Percentiles rank a stretch among this genome's conserved stretches.
These are phyloP conservation scores for Periconia digitata DNA, from an alignment of 2,329 filamentous ascomycete genomes.

Conservation along the genomic window DNA sequence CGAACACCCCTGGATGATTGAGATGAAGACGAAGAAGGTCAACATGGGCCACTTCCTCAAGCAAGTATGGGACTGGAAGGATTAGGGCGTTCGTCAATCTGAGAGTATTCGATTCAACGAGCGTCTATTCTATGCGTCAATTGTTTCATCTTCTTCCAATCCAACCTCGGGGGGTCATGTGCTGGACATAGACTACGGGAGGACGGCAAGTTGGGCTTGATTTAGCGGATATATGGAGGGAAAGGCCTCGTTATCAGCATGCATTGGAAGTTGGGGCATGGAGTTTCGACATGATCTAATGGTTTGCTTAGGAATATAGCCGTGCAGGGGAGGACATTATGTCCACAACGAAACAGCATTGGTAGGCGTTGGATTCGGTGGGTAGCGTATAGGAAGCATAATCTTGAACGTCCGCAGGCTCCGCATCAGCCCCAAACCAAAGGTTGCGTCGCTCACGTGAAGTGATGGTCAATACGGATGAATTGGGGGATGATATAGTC, in stretches of 20 bases:
- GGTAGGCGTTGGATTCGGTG: slow-evolving; percentile 29
- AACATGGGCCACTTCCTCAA: slow-evolving; percentile 95
- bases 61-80: slow-evolving; percentile 96
- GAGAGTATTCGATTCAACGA: slow-evolving; percentile 11
- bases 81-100: slow-evolving; percentile 46
- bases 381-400: slow-evolving; percentile 21
- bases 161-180: slow-evolving; percentile 35
- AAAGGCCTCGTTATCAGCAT: slow-evolving; percentile 17
- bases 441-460: too few relatives aligned
- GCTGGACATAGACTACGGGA: slow-evolving; percentile 38
- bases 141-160: slow-evolving; percentile 21
- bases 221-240: slow-evolving; percentile 7
- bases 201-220: slow-evolving; percentile 14
- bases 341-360: slow-evolving; percentile 26
- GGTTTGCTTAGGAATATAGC: slow-evolving; percentile 6
- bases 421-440: too few relatives aligned
- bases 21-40: slow-evolving; percentile 94
- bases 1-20: slow-evolving; percentile 97
- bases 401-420: too few relatives aligned
- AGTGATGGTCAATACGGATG: too few relatives aligned
- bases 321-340: neutral
- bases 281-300: slow-evolving; percentile 10
- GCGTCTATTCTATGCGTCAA: slow-evolving; percentile 12
- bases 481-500: too few relatives aligned
- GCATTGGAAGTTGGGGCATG: slow-evolving; percentile 12